phyloP scores from a whole-genome alignment of 768 basidiomycete species.

The Artomyces pyxidatus region DNA sequence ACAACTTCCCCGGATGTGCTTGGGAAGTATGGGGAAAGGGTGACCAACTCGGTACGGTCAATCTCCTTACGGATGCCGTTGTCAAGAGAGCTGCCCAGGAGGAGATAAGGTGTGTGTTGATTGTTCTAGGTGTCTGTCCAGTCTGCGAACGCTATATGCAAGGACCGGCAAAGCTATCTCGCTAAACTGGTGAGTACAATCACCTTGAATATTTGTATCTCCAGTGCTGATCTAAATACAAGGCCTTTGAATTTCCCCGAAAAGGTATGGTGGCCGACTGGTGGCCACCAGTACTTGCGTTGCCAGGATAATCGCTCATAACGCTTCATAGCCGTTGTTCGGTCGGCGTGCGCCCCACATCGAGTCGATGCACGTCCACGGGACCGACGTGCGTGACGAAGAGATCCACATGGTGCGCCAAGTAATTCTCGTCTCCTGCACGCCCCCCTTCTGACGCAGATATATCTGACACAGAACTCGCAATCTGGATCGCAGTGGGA shows the following conservation, averaged over 20 bases:
- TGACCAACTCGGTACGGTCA: slow-evolving; percentile 61
- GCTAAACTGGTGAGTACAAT: slow-evolving; percentile 50
- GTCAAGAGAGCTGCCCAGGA: slow-evolving; percentile 49
- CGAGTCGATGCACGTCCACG: slow-evolving; percentile 27
- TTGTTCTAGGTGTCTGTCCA: not conserved
- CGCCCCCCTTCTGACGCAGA: not conserved
- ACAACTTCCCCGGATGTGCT: slow-evolving; percentile 47
- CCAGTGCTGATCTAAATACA: not conserved
- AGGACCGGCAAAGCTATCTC: slow-evolving; percentile 49
- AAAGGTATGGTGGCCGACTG: slow-evolving; percentile 42
- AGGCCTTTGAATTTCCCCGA: slow-evolving; percentile 66
- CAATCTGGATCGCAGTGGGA: slow-evolving; percentile 17
- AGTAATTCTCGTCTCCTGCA: slow-evolving; percentile 8
- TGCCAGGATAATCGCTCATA: no score
- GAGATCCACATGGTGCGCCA: slow-evolving; percentile 54
- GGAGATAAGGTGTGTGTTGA: slow-evolving; percentile 43
- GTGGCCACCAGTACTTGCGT: no score
- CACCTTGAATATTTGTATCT: not conserved
- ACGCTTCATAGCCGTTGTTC: slow-evolving; percentile 41
- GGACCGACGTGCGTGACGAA: slow-evolving; percentile 28
- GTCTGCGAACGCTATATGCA: not conserved
- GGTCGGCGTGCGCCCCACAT: slow-evolving; percentile 45
- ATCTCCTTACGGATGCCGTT: slow-evolving; percentile 54
- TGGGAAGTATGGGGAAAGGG: slow-evolving; percentile 62
- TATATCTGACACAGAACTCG: slow-evolving; percentile 7